Conservation (phyloP, 2,329 filamentous ascomycete species). For the Exophiala bonariae region DNA sequence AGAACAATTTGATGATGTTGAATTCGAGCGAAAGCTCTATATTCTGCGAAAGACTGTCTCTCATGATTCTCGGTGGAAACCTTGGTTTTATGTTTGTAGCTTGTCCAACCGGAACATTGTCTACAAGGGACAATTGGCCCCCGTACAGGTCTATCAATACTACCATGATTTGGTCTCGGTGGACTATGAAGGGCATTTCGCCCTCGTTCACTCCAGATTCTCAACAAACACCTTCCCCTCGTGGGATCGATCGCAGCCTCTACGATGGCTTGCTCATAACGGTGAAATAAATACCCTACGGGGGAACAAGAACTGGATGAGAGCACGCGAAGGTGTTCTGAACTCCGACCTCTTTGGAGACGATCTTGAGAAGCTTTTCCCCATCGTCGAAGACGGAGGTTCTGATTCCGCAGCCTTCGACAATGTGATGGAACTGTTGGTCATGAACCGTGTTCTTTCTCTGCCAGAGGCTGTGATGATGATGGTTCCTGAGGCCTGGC, state of each 20-base stretch:
- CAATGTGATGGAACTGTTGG: constrained; percentile 90
- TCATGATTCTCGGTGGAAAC: constrained; percentile 90
- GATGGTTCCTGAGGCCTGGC: constrained; percentile 98
- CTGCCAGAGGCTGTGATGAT: constrained; percentile 96
- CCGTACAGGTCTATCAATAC: constrained; percentile 95
- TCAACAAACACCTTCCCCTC: constrained; percentile 98
- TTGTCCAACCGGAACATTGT: constrained; percentile 98
- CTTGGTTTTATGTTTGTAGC: constrained; percentile 98
- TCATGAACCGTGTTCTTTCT: constrained; percentile 93
- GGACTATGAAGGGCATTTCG: constrained; percentile 96
- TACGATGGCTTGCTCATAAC: constrained; percentile 97
- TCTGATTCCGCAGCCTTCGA: constrained; percentile 97
- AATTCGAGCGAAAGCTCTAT: constrained; percentile 92
- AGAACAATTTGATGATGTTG: constrained; percentile 76
- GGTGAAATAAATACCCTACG: constrained; percentile 97
- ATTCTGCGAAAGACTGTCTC: constrained; percentile 92
- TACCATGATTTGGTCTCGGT: constrained; percentile 96
- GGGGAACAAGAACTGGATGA: constrained; percentile 99
- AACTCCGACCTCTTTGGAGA: constrained; percentile 90
- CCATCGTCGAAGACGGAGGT: constrained; percentile 92
- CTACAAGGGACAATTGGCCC: constrained; percentile 95
- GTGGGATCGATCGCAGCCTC: constrained; percentile 94
- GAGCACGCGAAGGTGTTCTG: constrained; percentile 91
- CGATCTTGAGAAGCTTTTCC: constrained; percentile 86
- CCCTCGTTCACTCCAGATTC: constrained; percentile 93